Evolutionary conservation across 1,284 basidiomycete species (phyloP), one percentile per base, ranked within the genome.

Genomic region (Leccinum insolens): DNA sequence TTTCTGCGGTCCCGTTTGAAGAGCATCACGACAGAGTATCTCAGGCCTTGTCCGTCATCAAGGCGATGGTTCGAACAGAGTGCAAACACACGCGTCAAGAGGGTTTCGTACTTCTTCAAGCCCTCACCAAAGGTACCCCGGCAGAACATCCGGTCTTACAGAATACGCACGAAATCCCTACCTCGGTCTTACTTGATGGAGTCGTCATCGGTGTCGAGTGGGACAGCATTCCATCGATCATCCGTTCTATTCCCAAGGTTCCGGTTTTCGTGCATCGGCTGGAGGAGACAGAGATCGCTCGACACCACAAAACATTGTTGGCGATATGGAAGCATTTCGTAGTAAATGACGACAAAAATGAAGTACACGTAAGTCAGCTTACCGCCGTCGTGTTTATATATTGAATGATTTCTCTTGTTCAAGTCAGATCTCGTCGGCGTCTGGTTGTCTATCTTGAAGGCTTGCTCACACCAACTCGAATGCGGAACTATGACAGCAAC

Each of bases 391-490:
- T 37, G 60, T 46, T 66, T 41, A 15, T 49, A 8, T 63, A 46
- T 34, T 72, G 37, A 73, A 46, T 52, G 63, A 64, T 31, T 39
- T 37, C 68, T 31, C 44, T 65, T 20, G 61, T 14, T 60, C 34
- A 70, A 88, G 85, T 69, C 74, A 37, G 74, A 76, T 31, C 73
- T 86, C 39, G 59, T 84, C 7, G 75, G 78, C 31, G 75, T 81
- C 2, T 89, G 88, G 88, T 81, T 85, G 69, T 82, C 83, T 1
- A 79, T 89, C 25, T 76, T 89, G 28, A 81, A 87, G n/a, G 81
- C 78, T 14, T 83, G 82, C 60, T 79, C 83, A 7, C 81, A 83
- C 66, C 72, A 84, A 9, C 80, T 81, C 0, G 80, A 84, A 67
- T 78, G 76, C 14, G 74, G 72, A 34, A 76, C 80, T 9, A 69